Base-by-base conservation (phyloP, 1,139 yeast species). In the Saccharomycopsis hybrid region DNA sequence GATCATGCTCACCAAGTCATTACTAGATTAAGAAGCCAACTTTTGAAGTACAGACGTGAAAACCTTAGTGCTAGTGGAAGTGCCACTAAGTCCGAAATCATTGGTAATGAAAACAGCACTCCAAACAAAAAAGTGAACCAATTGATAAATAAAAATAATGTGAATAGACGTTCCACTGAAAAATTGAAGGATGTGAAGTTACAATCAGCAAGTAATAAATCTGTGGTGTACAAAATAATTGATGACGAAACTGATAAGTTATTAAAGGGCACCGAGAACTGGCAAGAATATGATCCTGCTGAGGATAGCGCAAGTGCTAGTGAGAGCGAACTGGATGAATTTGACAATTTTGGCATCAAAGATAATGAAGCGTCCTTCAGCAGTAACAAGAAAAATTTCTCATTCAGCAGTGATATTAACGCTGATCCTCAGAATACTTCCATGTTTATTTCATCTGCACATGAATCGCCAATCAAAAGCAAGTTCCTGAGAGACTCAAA, bases 1-100 rank as follows among this genome's bases (percentile, higher is more conserved):
- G 72, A 72, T 30, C 86, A 78, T 63, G 85, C 92, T 3, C 81
- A 82, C 59, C 72, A 76, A 54, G 75, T 79, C 0, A 78, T 81
- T 50, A 67, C 77, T 9, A 78, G 75, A 58, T 69, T 82, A 55
- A 73, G 82, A 62, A 65, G 73, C 11, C 73, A 72, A 3, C 64
- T 78, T 13, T 60, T 76, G 55, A 78, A 75, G 60, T 57, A 67
- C 31, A 74, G 72, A 58, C 31, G 44, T 3, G 55, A 52, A 36
- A 46, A 43, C 36, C 37, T 44, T 18, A 25, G 38, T 41, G 46
- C 30, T 29, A 24, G 38, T 28, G 24, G 9, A 7, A 11, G 13
- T 11, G 29, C 32, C 5, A 33, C 40, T 9, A 37, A 42, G 25
- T 13, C 38, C 30, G 33, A 39, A 35, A 27, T 25, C 33, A 11